Evolutionary conservation across 164 flowering plant species (phyloP), one percentile per base, ranked within the genome.

Genomic region (Aristolochia californica): DNA sequence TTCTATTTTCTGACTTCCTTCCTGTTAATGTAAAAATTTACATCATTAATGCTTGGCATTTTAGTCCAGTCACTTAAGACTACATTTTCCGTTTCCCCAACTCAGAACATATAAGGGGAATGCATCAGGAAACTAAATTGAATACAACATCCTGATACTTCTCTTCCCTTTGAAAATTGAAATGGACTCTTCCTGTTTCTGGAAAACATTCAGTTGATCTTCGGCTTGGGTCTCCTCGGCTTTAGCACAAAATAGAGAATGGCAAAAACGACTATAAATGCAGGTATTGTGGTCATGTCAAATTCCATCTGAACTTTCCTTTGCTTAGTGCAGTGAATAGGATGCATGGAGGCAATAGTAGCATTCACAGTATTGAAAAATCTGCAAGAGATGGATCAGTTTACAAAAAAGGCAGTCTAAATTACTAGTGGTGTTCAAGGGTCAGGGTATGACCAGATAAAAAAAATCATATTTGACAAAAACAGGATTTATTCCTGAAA

Each of bases 181-280:
- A n/a, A n/a, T n/a, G n/a, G n/a, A n/a, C n/a, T n/a, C n/a, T n/a
- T 47, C 50, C 50, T 20, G 50, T 20, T 47, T 47, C n/a, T 20
- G 13, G 22, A 47, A 47, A 17, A 47, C 15, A 13, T 59, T 83
- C 73, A 93, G 65, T 94, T 89, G 62, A 94, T 87, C 73, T 89
- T 90, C 18, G 97, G 95, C 75, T 89, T 90, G 44, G 88, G 70
- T 51, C 87, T 77, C 64, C 82, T 84, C 18, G 99, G 96, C 70
- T 72, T 85, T 51, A 90, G 56, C 26, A 85, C 78, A 27, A 84
- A 43, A 79, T 80, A 85, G n/a, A 94, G 85, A 18, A 90, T 51
- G 10, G 68, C 80, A 9, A 77, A 28, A 47, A 90, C 88, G 44
- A 83, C 59, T 62, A 82, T 14, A 71, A 93, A 85, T 25, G 99